Evolutionary conservation across 2,329 filamentous ascomycete genomes (phyloP).

Genomic region (Paraconiothyrium sp.): DNA sequence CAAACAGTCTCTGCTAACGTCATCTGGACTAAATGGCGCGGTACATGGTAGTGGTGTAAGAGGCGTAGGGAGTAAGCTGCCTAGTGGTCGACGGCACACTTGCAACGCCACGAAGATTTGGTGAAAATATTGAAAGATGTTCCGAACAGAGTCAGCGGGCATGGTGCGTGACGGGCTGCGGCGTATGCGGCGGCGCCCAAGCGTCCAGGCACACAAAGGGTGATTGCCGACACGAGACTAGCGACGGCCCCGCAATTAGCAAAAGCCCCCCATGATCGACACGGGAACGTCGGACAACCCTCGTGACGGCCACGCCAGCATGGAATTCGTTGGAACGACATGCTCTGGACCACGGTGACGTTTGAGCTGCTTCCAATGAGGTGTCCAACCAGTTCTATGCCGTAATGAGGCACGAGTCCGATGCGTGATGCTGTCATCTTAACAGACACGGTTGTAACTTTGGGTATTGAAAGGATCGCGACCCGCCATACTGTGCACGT

Average conservation of each 20-base stretch:
- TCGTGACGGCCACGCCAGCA: constrained; percentile 26
- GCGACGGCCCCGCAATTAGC: constrained; percentile 11
- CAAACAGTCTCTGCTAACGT: no score
- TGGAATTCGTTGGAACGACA: constrained; percentile 20
- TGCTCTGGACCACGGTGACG: constrained; percentile 25
- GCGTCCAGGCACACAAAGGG: background rate
- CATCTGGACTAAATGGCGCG: background rate
- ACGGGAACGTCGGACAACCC: constrained; percentile 17
- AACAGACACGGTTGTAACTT: background rate
- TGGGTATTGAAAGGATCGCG: constrained; percentile 2
- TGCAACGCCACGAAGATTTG: background rate
- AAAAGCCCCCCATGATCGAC: constrained; percentile 21
- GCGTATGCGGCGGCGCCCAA: constrained; percentile 8
- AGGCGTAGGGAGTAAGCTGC: background rate
- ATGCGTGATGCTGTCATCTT: constrained; percentile 27
- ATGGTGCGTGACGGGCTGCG: constrained; percentile 1
- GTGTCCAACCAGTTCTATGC: constrained; percentile 23
- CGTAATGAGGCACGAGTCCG: constrained; percentile 21
- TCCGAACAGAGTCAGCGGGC: constrained; percentile 11
- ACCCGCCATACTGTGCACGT: constrained; percentile 2
- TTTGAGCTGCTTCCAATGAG: constrained; percentile 18
- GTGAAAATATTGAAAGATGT: no score
- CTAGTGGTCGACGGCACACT: background rate
- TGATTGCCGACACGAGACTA: constrained; percentile 5
- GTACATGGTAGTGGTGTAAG: background rate